These are phyloP conservation scores for Pythium volutum DNA, from an alignment of 352 stramenopile genomes.

Conservation along the genomic window DNA sequence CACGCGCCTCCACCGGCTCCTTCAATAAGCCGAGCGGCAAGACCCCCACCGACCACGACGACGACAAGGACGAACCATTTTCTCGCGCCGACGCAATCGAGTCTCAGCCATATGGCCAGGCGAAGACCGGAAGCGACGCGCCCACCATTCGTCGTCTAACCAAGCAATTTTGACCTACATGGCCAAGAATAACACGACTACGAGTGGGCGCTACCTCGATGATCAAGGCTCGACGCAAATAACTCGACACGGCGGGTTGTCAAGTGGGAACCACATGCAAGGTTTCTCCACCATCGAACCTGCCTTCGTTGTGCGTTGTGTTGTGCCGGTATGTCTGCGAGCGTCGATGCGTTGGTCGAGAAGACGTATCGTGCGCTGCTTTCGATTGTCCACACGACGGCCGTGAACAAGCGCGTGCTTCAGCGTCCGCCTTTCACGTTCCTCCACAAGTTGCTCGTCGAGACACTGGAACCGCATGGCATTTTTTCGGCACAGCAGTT, in stretches of 20 bases:
- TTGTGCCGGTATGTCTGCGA: conserved; percentile 7
- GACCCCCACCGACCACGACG: conserved; percentile 1
- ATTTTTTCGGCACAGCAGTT: conserved; percentile 73
- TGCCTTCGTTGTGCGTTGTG: not conserved
- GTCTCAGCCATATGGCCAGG: conserved; percentile 45
- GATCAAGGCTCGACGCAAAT: conserved; percentile 10
- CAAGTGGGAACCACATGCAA: not conserved
- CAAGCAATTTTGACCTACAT: not conserved
- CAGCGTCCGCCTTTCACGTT: conserved; percentile 77
- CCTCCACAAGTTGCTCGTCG: conserved; percentile 74
- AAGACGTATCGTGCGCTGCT: conserved; percentile 67
- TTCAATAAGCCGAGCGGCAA: not conserved
- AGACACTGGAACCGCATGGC: conserved; percentile 53
- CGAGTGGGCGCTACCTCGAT: not conserved
- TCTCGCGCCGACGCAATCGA: conserved; percentile 64
- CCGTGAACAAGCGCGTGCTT: conserved; percentile 66
- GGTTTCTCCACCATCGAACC: not conserved
- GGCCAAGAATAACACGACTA: conserved; percentile 10
- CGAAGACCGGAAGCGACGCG: conserved; percentile 24
- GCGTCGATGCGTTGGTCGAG: conserved; percentile 39
- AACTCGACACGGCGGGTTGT: conserved; percentile 1
- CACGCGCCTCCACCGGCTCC: not conserved
- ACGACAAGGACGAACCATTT: conserved; percentile 47
- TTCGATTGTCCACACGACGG: conserved; percentile 60
- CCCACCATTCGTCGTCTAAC: conserved; percentile 36